phyloP scores from a whole-genome alignment of 164 flowering plant genomes.

The Liquidambar formosana region DNA sequence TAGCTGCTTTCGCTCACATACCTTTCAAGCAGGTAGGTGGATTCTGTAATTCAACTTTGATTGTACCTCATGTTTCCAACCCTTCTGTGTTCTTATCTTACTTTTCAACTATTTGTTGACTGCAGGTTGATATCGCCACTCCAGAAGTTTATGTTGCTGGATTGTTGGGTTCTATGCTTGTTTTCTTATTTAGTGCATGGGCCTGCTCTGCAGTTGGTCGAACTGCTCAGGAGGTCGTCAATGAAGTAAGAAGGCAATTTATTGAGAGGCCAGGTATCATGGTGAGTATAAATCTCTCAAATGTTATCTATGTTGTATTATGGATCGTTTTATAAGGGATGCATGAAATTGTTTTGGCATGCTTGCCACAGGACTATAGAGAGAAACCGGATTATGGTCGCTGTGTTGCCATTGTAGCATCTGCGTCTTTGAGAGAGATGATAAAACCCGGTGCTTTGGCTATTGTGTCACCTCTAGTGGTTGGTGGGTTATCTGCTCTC shows the following conservation, averaged over 20 bases:
- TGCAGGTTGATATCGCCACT: constrained; percentile 96
- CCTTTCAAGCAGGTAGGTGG: constrained; percentile 71
- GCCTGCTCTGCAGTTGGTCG: constrained; percentile 99
- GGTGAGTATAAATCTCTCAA: constrained; percentile 44
- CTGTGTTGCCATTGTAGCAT: constrained; percentile 97
- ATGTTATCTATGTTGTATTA: not conserved
- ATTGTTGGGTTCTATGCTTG: constrained; percentile 97
- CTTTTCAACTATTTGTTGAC: constrained; percentile 6
- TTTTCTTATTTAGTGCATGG: constrained; percentile 97
- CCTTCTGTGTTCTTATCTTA: constrained; percentile 6
- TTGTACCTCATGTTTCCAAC: not conserved
- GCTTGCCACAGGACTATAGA: constrained; percentile 62
- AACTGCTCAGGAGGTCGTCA: constrained; percentile 98
- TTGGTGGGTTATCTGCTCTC: constrained; percentile 56
- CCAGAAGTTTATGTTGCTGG: constrained; percentile 99
- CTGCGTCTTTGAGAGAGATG: constrained; percentile 98
- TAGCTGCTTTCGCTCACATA: constrained; percentile 70
- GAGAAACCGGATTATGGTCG: constrained; percentile 98
- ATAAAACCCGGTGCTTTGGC: constrained; percentile 99
- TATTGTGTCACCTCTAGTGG: constrained; percentile 73
- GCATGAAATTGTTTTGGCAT: constrained; percentile 4
- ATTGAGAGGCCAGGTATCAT: constrained; percentile 99
- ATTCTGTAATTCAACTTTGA: not conserved
- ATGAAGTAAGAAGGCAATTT: constrained; percentile 97
- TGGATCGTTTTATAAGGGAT: not conserved